Conservation (phyloP, 805 yeast genomes). For the Aciculoconidium aculeatum region DNA sequence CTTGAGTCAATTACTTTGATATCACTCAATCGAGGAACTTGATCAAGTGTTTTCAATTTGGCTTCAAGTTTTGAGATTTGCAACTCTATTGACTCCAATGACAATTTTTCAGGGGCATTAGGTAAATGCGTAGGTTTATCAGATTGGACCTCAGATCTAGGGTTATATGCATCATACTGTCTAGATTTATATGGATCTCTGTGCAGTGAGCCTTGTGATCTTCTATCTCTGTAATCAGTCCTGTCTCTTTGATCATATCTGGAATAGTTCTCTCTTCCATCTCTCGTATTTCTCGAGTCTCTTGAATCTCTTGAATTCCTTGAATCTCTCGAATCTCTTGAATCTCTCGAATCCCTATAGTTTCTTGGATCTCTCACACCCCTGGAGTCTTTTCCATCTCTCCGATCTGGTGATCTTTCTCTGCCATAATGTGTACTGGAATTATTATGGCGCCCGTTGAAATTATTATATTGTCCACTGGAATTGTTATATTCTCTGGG, state of each 20-base stretch:
- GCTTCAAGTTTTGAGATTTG: constrained; percentile 18
- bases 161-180: too few species aligned
- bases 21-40: constrained; percentile 44
- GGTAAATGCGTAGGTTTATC: constrained; percentile 11
- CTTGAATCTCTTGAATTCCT: constrained; percentile 9
- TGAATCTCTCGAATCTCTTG: constrained; percentile 11
- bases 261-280: not conserved
- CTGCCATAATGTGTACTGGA: too few species aligned
- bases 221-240: not conserved
- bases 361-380: constrained; percentile 11
- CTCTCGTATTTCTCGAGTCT: constrained; percentile 12
- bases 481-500: too few species aligned
- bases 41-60: constrained; percentile 27
- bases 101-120: too few species aligned
- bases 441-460: too few species aligned
- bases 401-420: too few species aligned
- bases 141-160: constrained; percentile 5
- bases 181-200: too few species aligned
- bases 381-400: constrained; percentile 15
- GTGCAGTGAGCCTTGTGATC: not conserved
- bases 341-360: constrained; percentile 9
- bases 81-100: constrained; percentile 18
- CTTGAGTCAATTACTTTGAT: constrained; percentile 45
- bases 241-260: not conserved
- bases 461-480: too few species aligned